Percentiles rank a stretch among this genome's conserved stretches.
Evolutionary conservation across 768 basidiomycete species (phyloP).

Genomic region (Lentinula lateritia): DNA sequence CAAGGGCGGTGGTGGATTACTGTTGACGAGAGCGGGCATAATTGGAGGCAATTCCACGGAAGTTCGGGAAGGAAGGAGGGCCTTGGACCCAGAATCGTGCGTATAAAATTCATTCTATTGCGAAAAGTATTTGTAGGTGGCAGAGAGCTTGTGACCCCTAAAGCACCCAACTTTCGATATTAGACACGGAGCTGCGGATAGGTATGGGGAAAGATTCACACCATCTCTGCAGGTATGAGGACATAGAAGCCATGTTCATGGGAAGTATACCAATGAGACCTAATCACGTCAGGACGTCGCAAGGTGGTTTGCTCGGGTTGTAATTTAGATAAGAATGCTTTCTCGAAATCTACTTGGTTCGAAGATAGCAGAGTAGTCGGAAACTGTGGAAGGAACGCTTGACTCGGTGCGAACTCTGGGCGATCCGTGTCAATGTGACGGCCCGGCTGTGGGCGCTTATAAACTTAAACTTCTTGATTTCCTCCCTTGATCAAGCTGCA

Average conservation of each 20-base stretch:
- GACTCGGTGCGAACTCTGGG: too few species aligned
- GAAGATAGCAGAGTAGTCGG: too few species aligned
- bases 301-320: background rate
- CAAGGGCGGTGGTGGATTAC: background rate
- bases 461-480: too few species aligned
- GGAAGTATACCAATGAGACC: background rate
- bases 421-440: too few species aligned
- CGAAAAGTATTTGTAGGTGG: background rate
- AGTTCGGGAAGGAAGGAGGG: background rate
- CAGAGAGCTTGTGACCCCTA: background rate
- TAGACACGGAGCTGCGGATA: background rate
- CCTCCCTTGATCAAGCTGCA: too few species aligned
- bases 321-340: too few species aligned
- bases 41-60: background rate
- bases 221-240: background rate
- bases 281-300: background rate
- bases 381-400: too few species aligned
- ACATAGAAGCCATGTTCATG: background rate
- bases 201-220: background rate
- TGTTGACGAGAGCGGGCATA: slow-evolving; percentile 2
- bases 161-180: background rate
- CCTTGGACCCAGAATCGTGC: background rate
- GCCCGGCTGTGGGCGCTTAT: too few species aligned
- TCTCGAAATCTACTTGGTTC: too few species aligned
- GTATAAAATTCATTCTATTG: background rate